Base-by-base conservation (phyloP, 306 rosid genomes). In the Trichosanthes truncata region DNA sequence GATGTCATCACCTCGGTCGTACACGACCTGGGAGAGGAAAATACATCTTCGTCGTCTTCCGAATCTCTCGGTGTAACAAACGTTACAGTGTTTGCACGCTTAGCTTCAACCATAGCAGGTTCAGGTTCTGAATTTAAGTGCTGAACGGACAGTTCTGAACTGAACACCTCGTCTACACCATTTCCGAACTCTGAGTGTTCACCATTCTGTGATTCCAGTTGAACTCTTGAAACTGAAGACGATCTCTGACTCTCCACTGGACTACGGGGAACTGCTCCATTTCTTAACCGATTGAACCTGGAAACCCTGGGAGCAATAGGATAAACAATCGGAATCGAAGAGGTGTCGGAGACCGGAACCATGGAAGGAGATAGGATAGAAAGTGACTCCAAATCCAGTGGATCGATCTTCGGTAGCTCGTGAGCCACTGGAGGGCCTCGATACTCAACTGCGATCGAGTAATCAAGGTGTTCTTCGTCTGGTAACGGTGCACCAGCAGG, bases 401-500 rank as follows among this genome's bases (percentile, higher is more conserved):
- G 98, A 87, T 93, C 94, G 63, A 88, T 92, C 59, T 26, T 83
- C 0, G 98, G 98, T 21, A 91, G 87, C 3, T 93, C 94, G 76
- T 91, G 88, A 9, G 84, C 59, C 53, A 93, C 84, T 1, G 92
- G 97, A 56, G 98, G 93, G 5, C 98, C 98, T 18, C 43, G 89
- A 67, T 93, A 93, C 65, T 91, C 96, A 31, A 89, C 80, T 6
- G 97, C 97, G 74, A 93, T 93, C 41, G 98, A 93, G 85, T 87
- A 91, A 46, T 93, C 97, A 38, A 93, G 97, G 9, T 93, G 96
- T 0, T 91, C 96, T 71, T 87, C 93, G 83, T 93, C 98, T 0
- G 98, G 98, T 13, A 93, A 61, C 18, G 96, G 94, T 0, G 94
- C 94, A 21, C 97, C 97, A 29, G 68, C 85, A 7, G 97, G 97